Percentiles rank a stretch among this genome's conserved stretches.
phyloP scores from a whole-genome alignment of 495 filamentous ascomycete species.

The Aspergillus biplanus region DNA sequence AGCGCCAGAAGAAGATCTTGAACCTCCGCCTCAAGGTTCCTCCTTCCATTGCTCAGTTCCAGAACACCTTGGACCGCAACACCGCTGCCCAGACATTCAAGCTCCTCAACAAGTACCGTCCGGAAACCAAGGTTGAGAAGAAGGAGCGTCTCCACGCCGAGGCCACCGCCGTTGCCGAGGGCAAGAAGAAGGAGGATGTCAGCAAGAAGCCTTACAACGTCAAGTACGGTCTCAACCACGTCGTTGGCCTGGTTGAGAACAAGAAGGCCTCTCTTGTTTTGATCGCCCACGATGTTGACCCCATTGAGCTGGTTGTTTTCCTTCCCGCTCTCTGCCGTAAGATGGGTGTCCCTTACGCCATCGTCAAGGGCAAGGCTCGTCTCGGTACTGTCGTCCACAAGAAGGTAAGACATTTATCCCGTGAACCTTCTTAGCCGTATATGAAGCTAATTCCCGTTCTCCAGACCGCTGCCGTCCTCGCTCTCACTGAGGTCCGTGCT shows the following conservation, averaged over 20 bases:
- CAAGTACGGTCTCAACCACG: constrained; percentile 99
- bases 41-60: constrained; percentile 97
- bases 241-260: constrained; percentile 99
- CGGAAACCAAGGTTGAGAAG: constrained; percentile 99
- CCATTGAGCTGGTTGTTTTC: constrained; percentile 99
- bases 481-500: constrained; percentile 90
- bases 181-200: constrained; percentile 99
- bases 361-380: constrained; percentile 99
- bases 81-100: constrained; percentile 96
- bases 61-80: constrained; percentile 96
- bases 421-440: neutral
- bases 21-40: constrained; percentile 98
- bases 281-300: constrained; percentile 99
- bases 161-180: constrained; percentile 93
- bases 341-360: constrained; percentile 99
- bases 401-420: constrained; percentile 64
- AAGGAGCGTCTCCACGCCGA: constrained; percentile 98
- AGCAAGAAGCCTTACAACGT: constrained; percentile 99
- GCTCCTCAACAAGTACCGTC: constrained; percentile 99
- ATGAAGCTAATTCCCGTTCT: constrained; percentile 3
- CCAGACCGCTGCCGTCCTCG: constrained; percentile 93
- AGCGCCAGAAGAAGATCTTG: constrained; percentile 99
- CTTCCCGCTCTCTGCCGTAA: constrained; percentile 98
- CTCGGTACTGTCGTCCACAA: constrained; percentile 99
- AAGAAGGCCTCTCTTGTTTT: constrained; percentile 99